Evolutionary conservation across 129 eudicot genomes (phyloP), one percentile per base, ranked within the genome.

Genomic region (Flaveria robusta): DNA sequence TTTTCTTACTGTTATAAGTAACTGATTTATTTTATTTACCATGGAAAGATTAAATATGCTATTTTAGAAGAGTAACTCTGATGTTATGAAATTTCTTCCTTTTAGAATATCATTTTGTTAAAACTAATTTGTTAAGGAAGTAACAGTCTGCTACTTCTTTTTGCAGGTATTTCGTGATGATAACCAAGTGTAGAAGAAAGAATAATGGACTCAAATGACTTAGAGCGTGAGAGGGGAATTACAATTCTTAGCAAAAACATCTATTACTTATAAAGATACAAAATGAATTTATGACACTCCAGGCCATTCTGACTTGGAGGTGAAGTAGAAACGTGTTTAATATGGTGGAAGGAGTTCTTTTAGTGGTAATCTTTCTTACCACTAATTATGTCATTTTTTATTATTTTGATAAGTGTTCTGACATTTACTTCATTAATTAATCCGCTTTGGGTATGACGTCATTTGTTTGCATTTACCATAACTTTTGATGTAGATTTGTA

Each of bases 281-380:
- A 95, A 78, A 91, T 95, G 65, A 95, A 95, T 77, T 95, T 56
- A 95, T 34, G 99, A 94, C 76, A 94, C 99, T 74, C 99, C 99
- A 0, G 99, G 99, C 7, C 99, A 94, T 76, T 94, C 99, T 75
- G 99, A 94, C 85, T 94, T 83, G 99, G 99, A 59, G 99, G 99
- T 54, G 99, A 94, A 86, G 99, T 94, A 70, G 99, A 94, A 94
- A 77, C 99, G 97, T 52, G 88, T 94, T 56, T 41, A 94, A 94
- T 77, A 94, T 94, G 99, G 99, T 94, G 27, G 99, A 94, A 77
- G 99, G 99, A 58, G 82, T 94, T 84, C 90, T 94, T 47, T 72
- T 94, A 87, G 99, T 94, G 97, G 99, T 94, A 87, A 59, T 26
- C 19, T 80, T 22, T 69, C 51, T 26, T 62, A 18, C 9, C 29